These are phyloP conservation scores for Gremmenia infestans DNA, from an alignment of 2,329 filamentous ascomycete species.

Conservation along the genomic window DNA sequence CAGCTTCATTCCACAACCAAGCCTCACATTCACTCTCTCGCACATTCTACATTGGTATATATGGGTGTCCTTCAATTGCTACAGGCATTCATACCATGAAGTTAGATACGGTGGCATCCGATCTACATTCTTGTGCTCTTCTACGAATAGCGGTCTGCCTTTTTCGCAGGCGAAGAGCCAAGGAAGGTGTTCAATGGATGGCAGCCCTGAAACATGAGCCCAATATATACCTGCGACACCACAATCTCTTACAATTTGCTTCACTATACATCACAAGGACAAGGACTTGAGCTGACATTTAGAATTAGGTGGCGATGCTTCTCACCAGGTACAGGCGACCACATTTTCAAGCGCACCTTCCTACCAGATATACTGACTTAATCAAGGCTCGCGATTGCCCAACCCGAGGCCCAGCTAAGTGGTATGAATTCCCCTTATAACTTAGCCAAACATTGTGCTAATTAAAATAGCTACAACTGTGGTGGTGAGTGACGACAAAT, in stretches of 20 bases:
- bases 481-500: conserved; percentile 52
- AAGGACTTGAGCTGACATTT: conserved; percentile 27
- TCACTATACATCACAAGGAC: not conserved
- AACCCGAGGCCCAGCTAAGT: conserved; percentile 76
- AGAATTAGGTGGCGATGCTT: conserved; percentile 61
- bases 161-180: not conserved
- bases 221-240: conserved; percentile 5
- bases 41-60: not conserved
- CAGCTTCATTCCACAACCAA: conserved; percentile 14
- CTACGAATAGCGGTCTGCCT: conserved; percentile 12
- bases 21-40: not conserved
- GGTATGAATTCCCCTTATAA: conserved; percentile 47
- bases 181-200: not conserved
- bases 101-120: not conserved
- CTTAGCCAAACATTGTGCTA: conserved; percentile 8
- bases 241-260: not conserved
- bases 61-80: not conserved
- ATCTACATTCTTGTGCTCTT: not conserved
- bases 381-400: conserved; percentile 78
- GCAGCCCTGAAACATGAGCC: not conserved
- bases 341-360: conserved; percentile 23
- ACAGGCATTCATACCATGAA: not conserved
- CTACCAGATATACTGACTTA: conserved; percentile 15
- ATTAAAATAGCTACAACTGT: conserved; percentile 66
- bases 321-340: conserved; percentile 59